Evolutionary conservation across 768 basidiomycete species (phyloP), one percentile per base, ranked within the genome.

Genomic region (Tulasnella sp.): DNA sequence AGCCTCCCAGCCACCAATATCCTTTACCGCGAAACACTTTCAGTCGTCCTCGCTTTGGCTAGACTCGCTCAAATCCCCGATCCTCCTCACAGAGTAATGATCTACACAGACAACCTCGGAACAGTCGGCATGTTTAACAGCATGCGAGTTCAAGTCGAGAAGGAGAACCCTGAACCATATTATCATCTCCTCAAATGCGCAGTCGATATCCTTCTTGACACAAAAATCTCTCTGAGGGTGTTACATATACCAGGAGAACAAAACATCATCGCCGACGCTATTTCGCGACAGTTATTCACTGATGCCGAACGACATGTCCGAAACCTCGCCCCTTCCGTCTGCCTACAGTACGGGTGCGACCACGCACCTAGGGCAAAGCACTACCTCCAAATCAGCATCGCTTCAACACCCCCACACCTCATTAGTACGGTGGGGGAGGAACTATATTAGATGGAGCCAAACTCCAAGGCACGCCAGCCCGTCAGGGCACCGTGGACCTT

Each of bases 61-160:
- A 23, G 74, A 37, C n/a, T 26, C 71, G 51, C 69, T 32, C 11
- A n/a, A 10, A 35, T 13, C 15, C 67, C 69, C 20, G 11, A 18
- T 44, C 74, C 18, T 20, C 75, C 74, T 39, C 70, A 39, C 26
- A 79, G 80, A 1, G 29, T 84, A 2, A 78, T 79, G 0, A 71
- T 84, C 2, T 83, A 76, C 75, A 82, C 83, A 0, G 86, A 87
- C 70, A 86, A 82, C 39, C 39, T 80, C 0, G 85, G 85, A 80
- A 83, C 84, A 0, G 83, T 86, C 1, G 70, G 80, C 0, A 82
- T 86, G 5, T 87, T 86, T 71, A 82, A 82, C 48, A 74, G 81
- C 0, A 79, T 86, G 5, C 40, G 77, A 5, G 82, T 83, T 1
- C 3, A 32, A 3, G 81, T 81, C 0, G 39, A 26, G 0, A 83